Evolutionary conservation across 257 asterid species (phyloP), one percentile per base, ranked within the genome.

Genomic region (Thymus mandschuricus): DNA sequence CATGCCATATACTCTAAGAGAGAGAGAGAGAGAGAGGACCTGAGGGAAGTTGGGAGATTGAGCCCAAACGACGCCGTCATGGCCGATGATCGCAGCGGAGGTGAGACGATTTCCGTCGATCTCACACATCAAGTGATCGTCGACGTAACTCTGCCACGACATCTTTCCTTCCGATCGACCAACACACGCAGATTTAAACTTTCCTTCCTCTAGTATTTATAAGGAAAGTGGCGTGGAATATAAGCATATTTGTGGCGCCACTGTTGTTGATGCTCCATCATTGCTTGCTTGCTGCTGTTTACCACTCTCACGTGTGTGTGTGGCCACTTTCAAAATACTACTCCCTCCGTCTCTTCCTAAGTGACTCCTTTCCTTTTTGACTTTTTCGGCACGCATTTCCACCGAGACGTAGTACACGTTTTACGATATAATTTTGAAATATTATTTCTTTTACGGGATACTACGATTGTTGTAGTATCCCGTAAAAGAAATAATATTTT

Each of bases 111-210:
- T 69, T 10, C 80, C 85, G 2, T 76, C 84, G 75, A 80, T 76
- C 49, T 76, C 84, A 30, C 81, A 69, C 82, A 76, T 74, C 79
- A 81, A 64, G 82, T 77, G 82, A 59, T 81, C 82, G 69, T 81
- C 82, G 2, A 76, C 81, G 38, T 81, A 81, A 31, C 69, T 73
- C 64, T 81, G 85, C 85, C 85, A 77, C 75, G 85, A 81, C 85
- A 75, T 75, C 34, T 27, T 38, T 48, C 13, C 12, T 10, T 21
- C 0, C 5, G 13, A 15, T 34, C 8, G 5, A 21, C 30, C 3
- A 50, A 38, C 5, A 9, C 5, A 7, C 34, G 10, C 21, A 28
- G 10, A 15, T 8, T 6, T 6, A 21, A 21, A 21, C 31, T 48
- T 9, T 21, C 48, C 4, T 54, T 21, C 21, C 21, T 21, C 0